Evolutionary conservation across 139 green algal species (phyloP).

Genomic region (Astrephomene gubernaculifera): DNA sequence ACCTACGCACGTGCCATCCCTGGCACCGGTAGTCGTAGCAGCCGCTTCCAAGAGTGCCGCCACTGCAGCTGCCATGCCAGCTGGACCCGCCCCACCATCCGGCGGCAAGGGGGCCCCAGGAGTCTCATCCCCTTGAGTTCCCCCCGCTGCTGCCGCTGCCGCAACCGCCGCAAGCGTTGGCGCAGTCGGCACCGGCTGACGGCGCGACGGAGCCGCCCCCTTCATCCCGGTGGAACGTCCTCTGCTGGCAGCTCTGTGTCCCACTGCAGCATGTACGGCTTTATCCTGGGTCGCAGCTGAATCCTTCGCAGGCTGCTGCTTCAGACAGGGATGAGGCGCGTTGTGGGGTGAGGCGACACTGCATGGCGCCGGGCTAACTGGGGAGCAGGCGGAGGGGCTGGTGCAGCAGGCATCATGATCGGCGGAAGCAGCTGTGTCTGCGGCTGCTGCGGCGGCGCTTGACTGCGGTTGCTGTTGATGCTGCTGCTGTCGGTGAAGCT

Average conservation of each 20-base stretch:
- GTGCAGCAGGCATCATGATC: not conserved
- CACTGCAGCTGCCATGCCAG: not conserved
- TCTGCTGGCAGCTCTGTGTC: not conserved
- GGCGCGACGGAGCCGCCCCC: not conserved
- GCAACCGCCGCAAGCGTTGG: not conserved
- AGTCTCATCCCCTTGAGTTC: not conserved
- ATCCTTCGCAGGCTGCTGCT: too few relatives aligned
- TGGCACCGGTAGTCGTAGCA: not conserved
- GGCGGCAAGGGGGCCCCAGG: constrained; percentile 1
- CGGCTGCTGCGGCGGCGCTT: not conserved
- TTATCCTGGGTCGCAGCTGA: too few relatives aligned
- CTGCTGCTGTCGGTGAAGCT: not conserved
- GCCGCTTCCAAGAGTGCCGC: not conserved
- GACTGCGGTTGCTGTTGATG: not conserved
- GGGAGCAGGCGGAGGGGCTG: not conserved
- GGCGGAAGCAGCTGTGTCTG: not conserved
- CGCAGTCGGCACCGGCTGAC: not conserved
- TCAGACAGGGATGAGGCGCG: too few relatives aligned
- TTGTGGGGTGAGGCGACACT: too few relatives aligned
- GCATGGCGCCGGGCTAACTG: too few relatives aligned
- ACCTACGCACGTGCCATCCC: too few relatives aligned
- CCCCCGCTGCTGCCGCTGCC: not conserved
- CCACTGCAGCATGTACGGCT: too few relatives aligned
- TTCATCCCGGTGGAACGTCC: not conserved
- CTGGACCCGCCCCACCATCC: not conserved